Evolutionary conservation across 2,329 filamentous ascomycete genomes (phyloP).

Genomic region (Cephalotrichum gorgonifer): DNA sequence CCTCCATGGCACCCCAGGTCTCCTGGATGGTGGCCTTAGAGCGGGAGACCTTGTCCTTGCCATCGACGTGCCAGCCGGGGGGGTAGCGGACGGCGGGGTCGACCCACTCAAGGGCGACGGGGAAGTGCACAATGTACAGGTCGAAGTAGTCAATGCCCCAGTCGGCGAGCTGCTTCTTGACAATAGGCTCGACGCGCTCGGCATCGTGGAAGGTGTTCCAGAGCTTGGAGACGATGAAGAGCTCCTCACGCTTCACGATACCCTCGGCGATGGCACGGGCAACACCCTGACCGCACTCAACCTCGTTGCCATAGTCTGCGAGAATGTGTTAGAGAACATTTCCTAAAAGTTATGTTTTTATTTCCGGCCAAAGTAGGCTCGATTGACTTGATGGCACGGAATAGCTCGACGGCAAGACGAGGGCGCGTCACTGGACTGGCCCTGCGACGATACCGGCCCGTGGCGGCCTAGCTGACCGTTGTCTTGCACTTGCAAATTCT

Average conservation of each 20-base stretch:
- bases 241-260: constrained; percentile 57
- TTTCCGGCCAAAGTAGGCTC: too few species aligned
- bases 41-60: constrained; percentile 46
- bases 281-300: constrained; percentile 66
- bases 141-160: constrained; percentile 87
- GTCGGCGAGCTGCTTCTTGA: constrained; percentile 66
- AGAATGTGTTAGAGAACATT: background rate
- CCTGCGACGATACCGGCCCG: too few species aligned
- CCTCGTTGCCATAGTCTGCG: constrained; percentile 74
- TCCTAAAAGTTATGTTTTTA: too few species aligned
- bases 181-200: constrained; percentile 66
- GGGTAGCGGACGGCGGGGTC: constrained; percentile 71
- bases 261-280: constrained; percentile 70
- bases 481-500: too few species aligned
- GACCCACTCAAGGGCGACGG: constrained; percentile 75
- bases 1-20: constrained; percentile 76
- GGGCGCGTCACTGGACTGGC: too few species aligned
- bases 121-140: constrained; percentile 84
- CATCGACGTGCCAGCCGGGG: constrained; percentile 64
- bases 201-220: constrained; percentile 87
- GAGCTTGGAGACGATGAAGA: constrained; percentile 88
- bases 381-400: too few species aligned
- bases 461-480: too few species aligned
- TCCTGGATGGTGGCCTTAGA: constrained; percentile 66
- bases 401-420: too few species aligned